Evolutionary conservation across 2,329 filamentous ascomycete genomes (phyloP), one percentile per base, ranked within the genome.

Genomic region (Fusarium newnesense): DNA sequence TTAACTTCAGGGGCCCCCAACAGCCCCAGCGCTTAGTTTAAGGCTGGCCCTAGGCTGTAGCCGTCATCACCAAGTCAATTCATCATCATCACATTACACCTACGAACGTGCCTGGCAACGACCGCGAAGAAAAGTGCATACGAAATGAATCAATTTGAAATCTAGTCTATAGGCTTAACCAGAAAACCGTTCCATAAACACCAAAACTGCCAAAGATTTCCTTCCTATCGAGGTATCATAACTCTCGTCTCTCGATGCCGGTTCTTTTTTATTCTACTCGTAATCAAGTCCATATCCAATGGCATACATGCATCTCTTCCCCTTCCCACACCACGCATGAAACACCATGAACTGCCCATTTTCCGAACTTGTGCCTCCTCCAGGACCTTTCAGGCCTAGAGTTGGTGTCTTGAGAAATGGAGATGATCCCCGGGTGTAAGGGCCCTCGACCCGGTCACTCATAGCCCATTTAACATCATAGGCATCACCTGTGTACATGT

Each of bases 381-480:
- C 84, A 0, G 85, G 85, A 19, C 82, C 81, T 12, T 76, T 77
- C 18, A 85, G 79, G 47, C 79, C 80, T 59, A 81, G 80, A 58
- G 83, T 78, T 26, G 81, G 83, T 56, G 80, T 81, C 71, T 76
- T 70, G n/a, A 85, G 76, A 69, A 84, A 72, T 60, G 80, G 79
- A 28, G 63, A 64, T 18, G 62, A 59, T 21, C 77, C 80, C 44
- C 83, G 79, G 44, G 67, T 61, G 52, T 84, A 86, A 12, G 83
- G 83, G 2, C 85, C 85, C 44, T 52, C 63, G 42, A 86, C 61
- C 53, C 69, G 71, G 15, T 73, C 67, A 13, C 86, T 82, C 12
- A 86, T 87, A 5, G 90, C 90, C 75, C 89, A 92, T 60, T 86
- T 86, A n/a, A 90, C 84, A 74, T 91, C 87, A 79, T 92, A 92